phyloP scores from a whole-genome alignment of 768 basidiomycete species.

The Agaricus sinodeliciosus region DNA sequence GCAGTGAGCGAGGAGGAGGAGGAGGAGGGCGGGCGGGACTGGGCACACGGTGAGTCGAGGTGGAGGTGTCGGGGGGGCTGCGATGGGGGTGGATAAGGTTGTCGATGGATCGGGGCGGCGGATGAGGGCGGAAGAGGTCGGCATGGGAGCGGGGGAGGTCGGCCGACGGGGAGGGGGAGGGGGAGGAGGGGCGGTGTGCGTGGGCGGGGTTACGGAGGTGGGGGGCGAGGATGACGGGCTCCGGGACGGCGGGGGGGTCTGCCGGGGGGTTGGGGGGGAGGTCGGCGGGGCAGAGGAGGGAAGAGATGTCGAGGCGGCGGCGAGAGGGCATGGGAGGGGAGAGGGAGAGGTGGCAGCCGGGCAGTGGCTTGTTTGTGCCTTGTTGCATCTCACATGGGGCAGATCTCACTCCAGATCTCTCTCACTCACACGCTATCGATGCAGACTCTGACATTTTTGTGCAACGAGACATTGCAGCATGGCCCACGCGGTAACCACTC shows the following conservation, averaged over 20 bases:
- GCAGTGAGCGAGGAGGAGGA: constrained; percentile 8
- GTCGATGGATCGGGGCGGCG: constrained; percentile 11
- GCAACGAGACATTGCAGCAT: constrained; percentile 90
- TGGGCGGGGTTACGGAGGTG: constrained; percentile 15
- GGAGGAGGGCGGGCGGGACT: constrained; percentile 10
- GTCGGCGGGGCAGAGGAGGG: constrained; percentile 53
- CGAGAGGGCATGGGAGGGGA: constrained; percentile 47
- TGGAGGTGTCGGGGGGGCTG: constrained; percentile 5
- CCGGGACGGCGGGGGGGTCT: background rate
- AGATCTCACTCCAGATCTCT: constrained; percentile 7
- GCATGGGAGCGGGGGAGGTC: background rate
- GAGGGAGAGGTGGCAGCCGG: constrained; percentile 15
- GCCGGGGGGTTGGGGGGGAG: constrained; percentile 5
- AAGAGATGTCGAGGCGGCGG: constrained; percentile 70
- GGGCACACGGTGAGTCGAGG: background rate
- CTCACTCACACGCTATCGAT: constrained; percentile 6
- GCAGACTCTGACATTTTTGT: constrained; percentile 33
- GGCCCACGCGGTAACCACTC: constrained; percentile 64
- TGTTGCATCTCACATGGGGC: constrained; percentile 7
- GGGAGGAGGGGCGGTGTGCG: background rate
- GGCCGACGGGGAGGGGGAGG: background rate
- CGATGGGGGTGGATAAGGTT: constrained; percentile 13
- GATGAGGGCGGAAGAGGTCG: background rate
- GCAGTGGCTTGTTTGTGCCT: constrained; percentile 14
- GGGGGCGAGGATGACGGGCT: constrained; percentile 18